These are phyloP conservation scores for Irpex sp. DNA, from an alignment of 1,284 basidiomycete genomes.

Conservation along the genomic window DNA sequence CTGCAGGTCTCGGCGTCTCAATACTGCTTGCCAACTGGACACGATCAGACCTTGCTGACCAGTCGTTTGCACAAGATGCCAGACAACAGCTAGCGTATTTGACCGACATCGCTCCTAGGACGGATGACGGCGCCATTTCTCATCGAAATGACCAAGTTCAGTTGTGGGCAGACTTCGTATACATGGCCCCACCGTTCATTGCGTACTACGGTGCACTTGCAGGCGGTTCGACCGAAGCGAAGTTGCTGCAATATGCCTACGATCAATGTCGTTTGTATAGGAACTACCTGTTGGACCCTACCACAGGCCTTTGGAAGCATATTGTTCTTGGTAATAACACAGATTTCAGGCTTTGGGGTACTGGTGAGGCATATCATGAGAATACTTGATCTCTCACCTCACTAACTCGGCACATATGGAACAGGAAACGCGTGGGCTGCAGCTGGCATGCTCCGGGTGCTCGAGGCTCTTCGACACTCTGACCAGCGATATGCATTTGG, in stretches of 20 bases:
- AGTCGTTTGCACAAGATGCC: constrained; percentile 48
- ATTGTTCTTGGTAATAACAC: constrained; percentile 40
- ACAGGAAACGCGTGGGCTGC: constrained; percentile 67
- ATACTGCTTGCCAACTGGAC: constrained; percentile 62
- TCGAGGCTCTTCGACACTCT: constrained; percentile 53
- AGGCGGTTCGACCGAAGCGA: constrained; percentile 36
- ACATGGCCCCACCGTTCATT: constrained; percentile 79
- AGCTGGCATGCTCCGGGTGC: constrained; percentile 61
- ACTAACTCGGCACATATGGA: not conserved
- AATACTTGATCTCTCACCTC: not conserved
- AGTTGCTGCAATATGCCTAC: constrained; percentile 58
- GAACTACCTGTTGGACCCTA: constrained; percentile 35
- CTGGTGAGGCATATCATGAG: constrained; percentile 30
- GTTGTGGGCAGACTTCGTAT: constrained; percentile 59
- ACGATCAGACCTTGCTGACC: constrained; percentile 30
- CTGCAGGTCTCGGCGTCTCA: constrained; percentile 51
- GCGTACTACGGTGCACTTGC: constrained; percentile 64
- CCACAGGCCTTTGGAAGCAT: constrained; percentile 50
- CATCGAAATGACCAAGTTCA: constrained; percentile 53
- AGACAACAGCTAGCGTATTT: constrained; percentile 56
- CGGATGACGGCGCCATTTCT: constrained; percentile 61
- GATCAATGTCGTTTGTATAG: constrained; percentile 68
- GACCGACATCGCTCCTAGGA: constrained; percentile 51
- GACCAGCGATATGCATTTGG: constrained; percentile 34
- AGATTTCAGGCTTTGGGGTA: constrained; percentile 51